Base-by-base conservation (phyloP, 1,139 yeast species). In the Kodamaea derodonti region DNA sequence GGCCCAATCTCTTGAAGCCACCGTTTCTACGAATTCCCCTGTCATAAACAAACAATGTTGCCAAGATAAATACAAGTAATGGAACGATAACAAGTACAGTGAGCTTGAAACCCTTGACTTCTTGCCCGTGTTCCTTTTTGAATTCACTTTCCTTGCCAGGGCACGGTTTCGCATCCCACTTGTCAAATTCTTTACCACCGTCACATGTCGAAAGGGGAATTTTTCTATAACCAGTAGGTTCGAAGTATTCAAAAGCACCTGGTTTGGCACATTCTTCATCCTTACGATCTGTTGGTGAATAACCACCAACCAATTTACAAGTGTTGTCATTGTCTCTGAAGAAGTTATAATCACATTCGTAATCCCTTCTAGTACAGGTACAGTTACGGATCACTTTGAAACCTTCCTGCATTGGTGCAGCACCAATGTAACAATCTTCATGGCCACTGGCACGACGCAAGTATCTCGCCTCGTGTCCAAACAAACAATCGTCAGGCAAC, bases 331-430 rank as follows among this genome's bases (percentile, higher is more conserved):
- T 52, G 24, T 78, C 80, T 42, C 83, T 75, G 40, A 59, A 76
- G 56, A 68, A 90, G 59, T 90, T 90, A 64, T 78, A 86, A 54
- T 92, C 98, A 72, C 99, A 92, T 60, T 92, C 99, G 52, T 69
- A 94, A 58, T 92, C 99, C 38, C 77, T 73, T 57, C 96, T 75
- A 0, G 94, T 74, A 63, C 99, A 92, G 2, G 83, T 53, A 61
- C 99, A 92, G 55, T 85, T 81, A 45, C 76, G 69, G 12, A 72
- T 60, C 14, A 76, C 64, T 46, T 71, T 72, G 53, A 70, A 75
- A 0, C 85, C 88, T 34, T 76, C 70, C n/a, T 66, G 58, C 36
- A 85, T 61, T 24, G 88, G 85, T 1, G 84, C 83, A 48, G 72
- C 74, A 12, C 97, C 97, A 47, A 92, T 78, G 52, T 77, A 88